Evolutionary conservation across 352 stramenopile genomes (phyloP).

Genomic region (Globisporangium polare): DNA sequence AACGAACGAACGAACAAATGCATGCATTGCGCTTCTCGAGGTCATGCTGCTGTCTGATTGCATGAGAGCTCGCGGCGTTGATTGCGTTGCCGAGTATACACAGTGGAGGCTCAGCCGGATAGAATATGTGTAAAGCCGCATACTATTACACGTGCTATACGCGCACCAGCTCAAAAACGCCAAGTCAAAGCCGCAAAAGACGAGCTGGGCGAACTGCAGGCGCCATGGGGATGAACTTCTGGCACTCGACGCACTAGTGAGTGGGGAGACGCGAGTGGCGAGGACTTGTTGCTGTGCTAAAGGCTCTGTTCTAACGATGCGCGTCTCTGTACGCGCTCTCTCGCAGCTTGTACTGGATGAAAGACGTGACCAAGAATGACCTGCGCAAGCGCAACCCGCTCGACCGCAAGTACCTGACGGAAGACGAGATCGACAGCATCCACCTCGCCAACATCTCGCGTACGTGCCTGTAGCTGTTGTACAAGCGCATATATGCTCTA

Average conservation of each 20-base stretch:
- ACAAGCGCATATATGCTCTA: neutral
- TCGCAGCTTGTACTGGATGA: conserved; percentile 86
- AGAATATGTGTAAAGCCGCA: neutral
- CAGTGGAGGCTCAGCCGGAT: neutral
- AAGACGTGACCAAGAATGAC: conserved; percentile 72
- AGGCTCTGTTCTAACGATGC: neutral
- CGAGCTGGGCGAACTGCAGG: neutral
- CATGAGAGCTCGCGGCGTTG: neutral
- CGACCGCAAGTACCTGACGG: conserved; percentile 67
- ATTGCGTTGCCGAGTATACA: neutral
- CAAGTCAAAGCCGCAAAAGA: no score
- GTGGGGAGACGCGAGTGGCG: conserved; percentile 6
- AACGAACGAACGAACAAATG: conserved; percentile 4
- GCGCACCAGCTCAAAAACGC: no score
- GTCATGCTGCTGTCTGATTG: neutral
- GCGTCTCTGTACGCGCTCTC: neutral
- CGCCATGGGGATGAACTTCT: conserved; percentile 88
- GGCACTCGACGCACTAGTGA: conserved; percentile 90
- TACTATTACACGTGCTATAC: no score
- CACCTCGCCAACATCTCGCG: conserved; percentile 84
- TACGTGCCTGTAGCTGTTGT: conserved; percentile 20
- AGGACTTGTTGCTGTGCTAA: neutral
- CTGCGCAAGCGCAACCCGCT: conserved; percentile 76
- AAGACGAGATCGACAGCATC: conserved; percentile 87
- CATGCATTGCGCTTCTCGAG: neutral